These are phyloP conservation scores for Podospora tetraspora DNA, from an alignment of 495 filamentous ascomycete genomes.

Conservation along the genomic window DNA sequence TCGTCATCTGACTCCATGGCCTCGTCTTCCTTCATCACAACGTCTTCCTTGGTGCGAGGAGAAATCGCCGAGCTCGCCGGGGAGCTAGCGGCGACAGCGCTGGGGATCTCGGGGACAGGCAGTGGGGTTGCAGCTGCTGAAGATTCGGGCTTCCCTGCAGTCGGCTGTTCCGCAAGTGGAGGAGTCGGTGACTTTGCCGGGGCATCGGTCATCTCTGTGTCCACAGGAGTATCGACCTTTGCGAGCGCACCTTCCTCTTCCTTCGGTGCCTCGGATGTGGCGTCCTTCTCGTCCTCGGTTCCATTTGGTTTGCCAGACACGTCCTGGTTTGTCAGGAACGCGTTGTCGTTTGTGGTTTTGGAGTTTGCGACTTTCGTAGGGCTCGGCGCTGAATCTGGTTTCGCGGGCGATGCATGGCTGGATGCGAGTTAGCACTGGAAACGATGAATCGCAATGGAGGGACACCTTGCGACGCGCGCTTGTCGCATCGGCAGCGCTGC, in stretches of 20 bases:
- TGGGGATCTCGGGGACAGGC: not conserved
- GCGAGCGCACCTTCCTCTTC: conserved; percentile 4
- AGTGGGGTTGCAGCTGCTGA: not conserved
- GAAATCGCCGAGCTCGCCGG: conserved; percentile 5
- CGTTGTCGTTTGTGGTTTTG: conserved; percentile 21
- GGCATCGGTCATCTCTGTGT: conserved; percentile 30
- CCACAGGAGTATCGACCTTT: conserved; percentile 14
- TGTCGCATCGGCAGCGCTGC: too few relatives aligned
- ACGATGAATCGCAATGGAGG: not conserved
- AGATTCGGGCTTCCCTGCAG: not conserved
- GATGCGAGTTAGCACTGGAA: not conserved
- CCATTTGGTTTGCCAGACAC: conserved; percentile 4
- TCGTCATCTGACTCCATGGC: conserved; percentile 27
- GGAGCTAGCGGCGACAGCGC: not conserved
- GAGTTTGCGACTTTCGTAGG: conserved; percentile 2
- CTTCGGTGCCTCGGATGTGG: not conserved
- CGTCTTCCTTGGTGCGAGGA: conserved; percentile 20
- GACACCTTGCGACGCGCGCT: not conserved
- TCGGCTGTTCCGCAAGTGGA: not conserved
- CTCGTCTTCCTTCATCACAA: conserved; percentile 27
- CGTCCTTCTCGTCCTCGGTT: not conserved
- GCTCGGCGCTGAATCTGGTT: conserved; percentile 1
- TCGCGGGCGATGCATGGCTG: conserved; percentile 18
- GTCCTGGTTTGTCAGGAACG: conserved; percentile 24
- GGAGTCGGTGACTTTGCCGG: conserved; percentile 13